Percentiles rank a stretch among this genome's conserved stretches.
phyloP scores from a whole-genome alignment of 2,329 filamentous ascomycete species.

The Penicillium sp. region DNA sequence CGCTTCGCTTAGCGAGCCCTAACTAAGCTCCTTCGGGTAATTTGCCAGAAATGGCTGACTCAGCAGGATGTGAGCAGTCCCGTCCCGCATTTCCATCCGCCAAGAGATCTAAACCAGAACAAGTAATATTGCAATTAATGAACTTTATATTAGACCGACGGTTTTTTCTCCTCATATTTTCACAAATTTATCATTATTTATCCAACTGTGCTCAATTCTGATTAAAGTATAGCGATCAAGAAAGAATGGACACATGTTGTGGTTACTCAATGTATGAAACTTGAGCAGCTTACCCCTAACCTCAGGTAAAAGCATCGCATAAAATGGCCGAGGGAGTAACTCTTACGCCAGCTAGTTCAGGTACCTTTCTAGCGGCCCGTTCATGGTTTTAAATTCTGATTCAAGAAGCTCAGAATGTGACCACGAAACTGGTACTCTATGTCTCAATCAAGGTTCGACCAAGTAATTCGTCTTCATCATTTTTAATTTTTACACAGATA shows the following conservation, averaged over 20 bases:
- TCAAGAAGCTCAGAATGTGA: too few species aligned
- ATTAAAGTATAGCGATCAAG: background rate
- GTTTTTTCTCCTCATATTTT: too few species aligned
- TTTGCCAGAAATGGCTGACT: constrained; percentile 22
- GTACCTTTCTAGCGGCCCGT: too few species aligned
- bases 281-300: background rate
- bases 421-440: too few species aligned
- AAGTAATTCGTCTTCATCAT: background rate
- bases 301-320: too few species aligned
- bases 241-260: background rate
- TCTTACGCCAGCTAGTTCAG: too few species aligned
- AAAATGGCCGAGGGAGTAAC: too few species aligned
- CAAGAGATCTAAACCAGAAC: background rate
- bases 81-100: background rate
- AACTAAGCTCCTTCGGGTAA: constrained; percentile 38
- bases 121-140: background rate
- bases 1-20: constrained; percentile 52
- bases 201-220: too few species aligned
- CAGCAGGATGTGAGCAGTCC: background rate
- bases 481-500: background rate
- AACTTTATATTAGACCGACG: too few species aligned
- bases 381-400: too few species aligned
- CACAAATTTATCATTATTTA: too few species aligned
- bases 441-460: too few species aligned
- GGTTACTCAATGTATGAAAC: background rate